These are phyloP conservation scores for Orbilia ellipsospora DNA, from an alignment of 2,329 filamentous ascomycete species.

Conservation along the genomic window DNA sequence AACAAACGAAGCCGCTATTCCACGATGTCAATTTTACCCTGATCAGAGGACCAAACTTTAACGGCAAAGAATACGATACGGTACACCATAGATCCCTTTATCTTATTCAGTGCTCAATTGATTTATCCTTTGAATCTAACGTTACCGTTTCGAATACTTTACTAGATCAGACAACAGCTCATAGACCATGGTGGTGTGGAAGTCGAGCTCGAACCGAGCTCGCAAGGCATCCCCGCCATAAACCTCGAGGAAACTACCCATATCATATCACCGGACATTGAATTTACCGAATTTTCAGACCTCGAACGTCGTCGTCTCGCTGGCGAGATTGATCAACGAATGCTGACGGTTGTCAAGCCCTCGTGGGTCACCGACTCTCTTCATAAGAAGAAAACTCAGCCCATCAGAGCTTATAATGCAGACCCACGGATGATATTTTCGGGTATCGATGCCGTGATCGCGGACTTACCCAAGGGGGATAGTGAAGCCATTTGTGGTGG, in stretches of 20 bases:
- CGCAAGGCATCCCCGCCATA: slow-evolving; percentile 56
- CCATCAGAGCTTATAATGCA: slow-evolving; percentile 85
- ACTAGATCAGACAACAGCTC: slow-evolving; percentile 62
- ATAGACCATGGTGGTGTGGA: slow-evolving; percentile 61
- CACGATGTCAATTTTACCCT: slow-evolving; percentile 54
- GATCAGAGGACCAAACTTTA: slow-evolving; percentile 50
- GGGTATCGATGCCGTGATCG: slow-evolving; percentile 82
- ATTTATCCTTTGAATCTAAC: background rate
- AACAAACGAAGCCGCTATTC: slow-evolving; percentile 42
- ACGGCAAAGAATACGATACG: slow-evolving; percentile 45
- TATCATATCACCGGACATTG: slow-evolving; percentile 80
- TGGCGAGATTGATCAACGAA: slow-evolving; percentile 60
- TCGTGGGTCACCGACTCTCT: slow-evolving; percentile 82
- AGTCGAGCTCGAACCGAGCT: slow-evolving; percentile 59
- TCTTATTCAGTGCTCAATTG: background rate
- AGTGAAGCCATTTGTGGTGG: slow-evolving; percentile 92
- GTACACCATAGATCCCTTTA: slow-evolving; percentile 8
- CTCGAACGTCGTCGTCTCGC: slow-evolving; percentile 71
- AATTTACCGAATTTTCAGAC: slow-evolving; percentile 87
- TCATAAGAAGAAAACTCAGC: slow-evolving; percentile 75
- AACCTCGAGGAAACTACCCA: slow-evolving; percentile 69
- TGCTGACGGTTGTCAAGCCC: slow-evolving; percentile 85
- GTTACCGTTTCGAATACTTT: background rate
- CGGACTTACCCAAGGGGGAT: slow-evolving; percentile 84
- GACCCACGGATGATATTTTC: slow-evolving; percentile 92